Evolutionary conservation across 768 basidiomycete species (phyloP).

Genomic region (Rubroboletus satanas): DNA sequence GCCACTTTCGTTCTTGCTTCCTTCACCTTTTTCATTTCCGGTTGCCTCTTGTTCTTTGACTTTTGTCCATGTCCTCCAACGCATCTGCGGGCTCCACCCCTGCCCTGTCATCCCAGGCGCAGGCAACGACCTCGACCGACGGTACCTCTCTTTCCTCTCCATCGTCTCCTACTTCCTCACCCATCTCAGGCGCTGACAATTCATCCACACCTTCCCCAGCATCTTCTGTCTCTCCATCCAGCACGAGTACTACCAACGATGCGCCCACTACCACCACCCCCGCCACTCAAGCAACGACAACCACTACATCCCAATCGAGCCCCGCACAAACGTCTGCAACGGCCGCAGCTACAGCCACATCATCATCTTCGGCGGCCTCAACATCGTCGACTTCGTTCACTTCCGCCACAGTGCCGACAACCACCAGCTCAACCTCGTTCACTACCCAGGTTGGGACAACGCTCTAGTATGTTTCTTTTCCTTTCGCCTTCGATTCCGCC

Average conservation of each 20-base stretch:
- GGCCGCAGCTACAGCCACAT: neutral
- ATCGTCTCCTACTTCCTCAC: neutral
- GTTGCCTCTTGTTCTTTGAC: neutral
- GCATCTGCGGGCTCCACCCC: neutral
- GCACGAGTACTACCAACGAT: neutral
- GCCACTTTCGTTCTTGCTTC: neutral
- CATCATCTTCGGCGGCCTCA: neutral
- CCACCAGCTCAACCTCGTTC: slow-evolving; percentile 2
- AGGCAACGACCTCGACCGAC: neutral
- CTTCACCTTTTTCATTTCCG: neutral
- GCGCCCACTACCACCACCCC: slow-evolving; percentile 1
- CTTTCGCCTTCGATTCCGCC: neutral
- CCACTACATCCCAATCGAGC: neutral
- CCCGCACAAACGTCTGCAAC: neutral
- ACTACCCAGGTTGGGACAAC: slow-evolving; percentile 20
- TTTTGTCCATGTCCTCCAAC: slow-evolving; percentile 19
- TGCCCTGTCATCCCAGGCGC: neutral
- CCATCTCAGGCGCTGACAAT: slow-evolving; percentile 11
- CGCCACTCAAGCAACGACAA: neutral
- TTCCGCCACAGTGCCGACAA: neutral
- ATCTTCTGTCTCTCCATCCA: neutral
- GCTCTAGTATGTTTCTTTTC: slow-evolving; percentile 12
- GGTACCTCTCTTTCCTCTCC: slow-evolving; percentile 22
- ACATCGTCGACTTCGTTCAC: neutral
- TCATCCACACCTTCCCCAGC: slow-evolving; percentile 10